Evolutionary conservation across 2,329 filamentous ascomycete species (phyloP).

Genomic region (Emergomyces pasteurianus): DNA sequence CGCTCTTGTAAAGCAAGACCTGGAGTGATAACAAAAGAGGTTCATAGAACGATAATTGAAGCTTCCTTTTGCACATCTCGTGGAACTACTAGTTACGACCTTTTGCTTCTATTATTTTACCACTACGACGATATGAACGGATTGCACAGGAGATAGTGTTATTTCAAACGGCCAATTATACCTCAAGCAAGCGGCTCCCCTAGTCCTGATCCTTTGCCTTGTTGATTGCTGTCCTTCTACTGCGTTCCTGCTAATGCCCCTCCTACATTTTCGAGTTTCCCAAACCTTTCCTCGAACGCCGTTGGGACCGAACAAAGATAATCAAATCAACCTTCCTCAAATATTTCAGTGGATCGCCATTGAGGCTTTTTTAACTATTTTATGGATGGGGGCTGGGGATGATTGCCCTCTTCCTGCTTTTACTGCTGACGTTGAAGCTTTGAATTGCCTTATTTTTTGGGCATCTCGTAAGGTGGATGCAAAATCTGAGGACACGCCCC

Average conservation of each 20-base stretch:
- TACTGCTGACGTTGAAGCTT: neutral
- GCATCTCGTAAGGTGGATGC: neutral
- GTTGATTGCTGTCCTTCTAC: neutral
- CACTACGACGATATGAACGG: neutral
- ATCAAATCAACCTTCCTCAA: neutral
- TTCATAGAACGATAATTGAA: neutral
- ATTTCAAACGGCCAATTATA: neutral
- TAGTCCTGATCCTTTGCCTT: neutral
- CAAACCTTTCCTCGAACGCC: neutral
- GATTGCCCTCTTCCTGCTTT: neutral
- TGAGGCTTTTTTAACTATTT: neutral
- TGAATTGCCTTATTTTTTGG: neutral
- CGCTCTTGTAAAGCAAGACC: constrained; percentile 12
- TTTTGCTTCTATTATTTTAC: neutral
- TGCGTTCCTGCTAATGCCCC: neutral
- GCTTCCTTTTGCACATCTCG: neutral
- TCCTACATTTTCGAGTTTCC: neutral
- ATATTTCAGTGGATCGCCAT: neutral
- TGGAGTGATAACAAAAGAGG: neutral
- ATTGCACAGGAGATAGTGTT: neutral
- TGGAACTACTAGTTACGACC: neutral
- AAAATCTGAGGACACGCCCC: neutral
- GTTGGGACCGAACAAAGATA: neutral
- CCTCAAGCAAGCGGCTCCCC: neutral
- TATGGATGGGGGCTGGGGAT: neutral